phyloP scores from a whole-genome alignment of 306 rosid genomes.

The Sicyos edulis region DNA sequence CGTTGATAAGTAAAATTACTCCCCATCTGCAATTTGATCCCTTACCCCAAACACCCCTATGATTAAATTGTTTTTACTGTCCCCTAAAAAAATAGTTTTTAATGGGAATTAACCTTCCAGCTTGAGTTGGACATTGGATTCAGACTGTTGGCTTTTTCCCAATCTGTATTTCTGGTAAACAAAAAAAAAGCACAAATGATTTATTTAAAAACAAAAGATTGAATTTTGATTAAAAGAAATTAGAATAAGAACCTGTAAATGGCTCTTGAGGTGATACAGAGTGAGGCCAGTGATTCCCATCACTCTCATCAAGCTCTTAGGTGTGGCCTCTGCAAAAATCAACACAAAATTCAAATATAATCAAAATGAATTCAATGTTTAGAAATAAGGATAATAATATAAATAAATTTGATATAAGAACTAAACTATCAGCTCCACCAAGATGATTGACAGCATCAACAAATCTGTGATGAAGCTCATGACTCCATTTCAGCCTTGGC shows the following conservation, averaged over 20 bases:
- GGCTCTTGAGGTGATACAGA: conserved; percentile 95
- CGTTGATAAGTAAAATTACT: no score
- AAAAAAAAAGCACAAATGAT: conserved; percentile 9
- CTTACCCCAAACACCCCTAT: no score
- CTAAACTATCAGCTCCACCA: conserved; percentile 93
- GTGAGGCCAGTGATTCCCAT: conserved; percentile 91
- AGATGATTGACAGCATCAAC: conserved; percentile 73
- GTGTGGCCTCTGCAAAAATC: conserved; percentile 74
- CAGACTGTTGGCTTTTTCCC: conserved; percentile 67
- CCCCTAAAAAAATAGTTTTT: no score
- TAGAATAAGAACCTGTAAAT: conserved; percentile 61
- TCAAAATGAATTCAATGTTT: no score
- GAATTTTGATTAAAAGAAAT: neutral
- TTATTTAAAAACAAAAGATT: neutral
- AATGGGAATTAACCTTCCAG: no score
- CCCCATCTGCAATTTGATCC: no score
- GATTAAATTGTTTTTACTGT: no score
- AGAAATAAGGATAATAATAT: no score
- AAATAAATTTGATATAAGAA: conserved; percentile 2
- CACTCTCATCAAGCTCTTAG: conserved; percentile 81
- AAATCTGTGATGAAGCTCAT: conserved; percentile 83
- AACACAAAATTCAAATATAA: neutral
- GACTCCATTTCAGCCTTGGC: conserved; percentile 92
- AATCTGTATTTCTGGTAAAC: conserved; percentile 68
- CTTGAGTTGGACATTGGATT: conserved; percentile 5